Base-by-base conservation (phyloP, 2,329 filamentous ascomycete species). In the Hypoxylon sp. region DNA sequence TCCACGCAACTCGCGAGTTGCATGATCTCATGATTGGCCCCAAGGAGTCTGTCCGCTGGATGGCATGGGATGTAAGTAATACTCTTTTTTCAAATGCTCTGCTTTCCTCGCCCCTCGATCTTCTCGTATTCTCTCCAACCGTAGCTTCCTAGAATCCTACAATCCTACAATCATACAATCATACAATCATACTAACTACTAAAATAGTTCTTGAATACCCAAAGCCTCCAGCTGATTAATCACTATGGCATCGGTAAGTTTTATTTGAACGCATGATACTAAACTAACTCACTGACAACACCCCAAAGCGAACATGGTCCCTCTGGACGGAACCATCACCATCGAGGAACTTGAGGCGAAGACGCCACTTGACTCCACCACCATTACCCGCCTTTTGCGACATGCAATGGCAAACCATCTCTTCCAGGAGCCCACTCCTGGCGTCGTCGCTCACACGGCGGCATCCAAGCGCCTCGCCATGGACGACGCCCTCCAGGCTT, bases 391-490 rank as follows among this genome's bases (percentile, higher is more conserved):
- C 47, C 75, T 84, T 6, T 73, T 86, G 26, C 83, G 86, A 6
- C 81, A 87, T 71, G 84, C 82, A 39, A 87, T 88, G 80, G 87
- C 85, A 11, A 84, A 82, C 66, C 77, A 79, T 10, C 79, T 89
- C 59, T 87, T 89, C 74, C 71, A 76, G 44, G 86, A 89, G 67
- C 80, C 82, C 0, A 72, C 73, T 4, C 81, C 83, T 0, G 82
- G 82, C 1, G 64, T 79, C 2, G 81, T 89, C 62, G 81, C 81
- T 7, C 87, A 89, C 71, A 87, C 84, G 1, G 82, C 84, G 1
- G 79, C 81, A 1, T 88, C 85, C 1, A 80, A 79, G 3, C 72
- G 82, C 2, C 78, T 89, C 0, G 81, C 80, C 11, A 78, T 82
- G 56, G 81, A 87, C 68, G 65, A 71, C 1, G 71, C 74, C 22